A percentile compares a stretch with the other conserved stretches of the same genome.
phyloP scores from a whole-genome alignment of 179 eudicot species.

The Camellia oleifera region DNA sequence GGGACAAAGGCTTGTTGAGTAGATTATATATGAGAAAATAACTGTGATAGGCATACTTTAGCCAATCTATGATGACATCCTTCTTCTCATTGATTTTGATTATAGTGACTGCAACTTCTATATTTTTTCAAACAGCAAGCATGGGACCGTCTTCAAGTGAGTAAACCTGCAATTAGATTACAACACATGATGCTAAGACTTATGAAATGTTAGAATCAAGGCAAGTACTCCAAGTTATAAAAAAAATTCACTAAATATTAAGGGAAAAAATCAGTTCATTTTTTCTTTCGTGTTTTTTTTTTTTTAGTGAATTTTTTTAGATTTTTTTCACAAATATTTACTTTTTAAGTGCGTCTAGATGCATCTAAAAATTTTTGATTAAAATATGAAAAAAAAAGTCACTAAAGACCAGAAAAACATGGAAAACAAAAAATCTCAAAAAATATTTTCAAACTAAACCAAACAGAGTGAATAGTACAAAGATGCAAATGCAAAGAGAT shows the following conservation, averaged over 20 bases:
- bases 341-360: too few species aligned
- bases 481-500: too few species aligned
- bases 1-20: neutral
- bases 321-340: too few species aligned
- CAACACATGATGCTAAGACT: constrained; percentile 5
- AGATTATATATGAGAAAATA: neutral
- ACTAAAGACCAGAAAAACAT: too few species aligned
- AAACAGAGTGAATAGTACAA: too few species aligned
- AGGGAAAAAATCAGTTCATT: too few species aligned
- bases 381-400: too few species aligned
- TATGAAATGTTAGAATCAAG: neutral
- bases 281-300: too few species aligned
- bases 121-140: constrained; percentile 49
- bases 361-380: neutral
- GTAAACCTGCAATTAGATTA: constrained; percentile 47
- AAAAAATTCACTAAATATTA: too few species aligned
- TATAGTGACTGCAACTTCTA: constrained; percentile 54
- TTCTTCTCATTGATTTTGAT: constrained; percentile 34
- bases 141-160: constrained; percentile 73
- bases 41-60: constrained; percentile 52
- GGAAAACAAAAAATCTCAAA: too few species aligned
- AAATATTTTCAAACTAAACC: too few species aligned
- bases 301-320: too few species aligned
- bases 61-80: constrained; percentile 62
- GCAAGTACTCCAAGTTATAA: neutral